A percentile compares a stretch with the other conserved stretches of the same genome.
Conservation (phyloP, 306 rosid species). For the Quercus parvula region DNA sequence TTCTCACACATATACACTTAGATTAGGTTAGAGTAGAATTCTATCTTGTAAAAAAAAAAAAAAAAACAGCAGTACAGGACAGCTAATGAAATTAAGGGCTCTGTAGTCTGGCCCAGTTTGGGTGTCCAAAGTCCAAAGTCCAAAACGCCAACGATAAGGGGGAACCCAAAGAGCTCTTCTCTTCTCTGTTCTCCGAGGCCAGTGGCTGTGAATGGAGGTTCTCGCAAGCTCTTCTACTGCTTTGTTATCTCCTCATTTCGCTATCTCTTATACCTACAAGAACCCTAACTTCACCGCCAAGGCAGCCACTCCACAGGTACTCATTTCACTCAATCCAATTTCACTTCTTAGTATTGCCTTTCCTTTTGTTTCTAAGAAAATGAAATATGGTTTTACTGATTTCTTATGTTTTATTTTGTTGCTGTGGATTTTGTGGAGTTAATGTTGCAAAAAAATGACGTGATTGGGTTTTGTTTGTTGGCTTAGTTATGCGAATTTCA, state of each 20-base stretch:
- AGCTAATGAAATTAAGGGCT: no score
- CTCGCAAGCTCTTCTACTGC: slow-evolving; percentile 41
- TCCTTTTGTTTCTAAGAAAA: slow-evolving; percentile 1
- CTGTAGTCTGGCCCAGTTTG: no score
- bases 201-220: slow-evolving; percentile 53
- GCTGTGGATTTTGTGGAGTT: not conserved
- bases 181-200: slow-evolving; percentile 8
- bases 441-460: not conserved
- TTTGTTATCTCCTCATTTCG: slow-evolving; percentile 31
- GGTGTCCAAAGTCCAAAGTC: no score
- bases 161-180: not conserved
- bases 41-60: no score
- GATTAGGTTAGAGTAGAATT: no score
- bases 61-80: no score
- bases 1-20: no score
- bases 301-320: slow-evolving; percentile 38
- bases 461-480: not conserved
- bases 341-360: not conserved
- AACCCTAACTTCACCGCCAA: not conserved
- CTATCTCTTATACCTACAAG: slow-evolving; percentile 10
- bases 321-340: not conserved
- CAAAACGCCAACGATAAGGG: not conserved
- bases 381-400: not conserved
- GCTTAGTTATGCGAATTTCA: not conserved
- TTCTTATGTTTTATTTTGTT: not conserved